A percentile compares a stretch with the other conserved stretches of the same genome.
phyloP scores from a whole-genome alignment of 495 filamentous ascomycete genomes.

The Aspergillus baeticus region DNA sequence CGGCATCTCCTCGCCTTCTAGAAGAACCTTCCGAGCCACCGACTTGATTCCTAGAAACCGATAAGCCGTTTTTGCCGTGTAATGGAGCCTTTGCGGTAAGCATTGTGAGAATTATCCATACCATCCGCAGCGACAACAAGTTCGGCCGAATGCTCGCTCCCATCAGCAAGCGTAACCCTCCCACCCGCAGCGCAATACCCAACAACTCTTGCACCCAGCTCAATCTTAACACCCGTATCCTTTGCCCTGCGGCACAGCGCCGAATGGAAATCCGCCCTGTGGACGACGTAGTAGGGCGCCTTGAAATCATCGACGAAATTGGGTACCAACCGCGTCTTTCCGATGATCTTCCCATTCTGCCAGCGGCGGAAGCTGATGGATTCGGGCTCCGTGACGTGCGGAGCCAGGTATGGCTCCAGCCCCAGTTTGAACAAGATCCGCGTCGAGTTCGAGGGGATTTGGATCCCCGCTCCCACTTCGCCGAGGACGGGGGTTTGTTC shows the following conservation, averaged over 20 bases:
- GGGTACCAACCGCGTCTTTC: constrained; percentile 34
- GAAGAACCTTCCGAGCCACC: constrained; percentile 26
- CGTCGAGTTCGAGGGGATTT: constrained; percentile 55
- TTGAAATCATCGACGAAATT: constrained; percentile 33
- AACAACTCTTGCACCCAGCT: constrained; percentile 23
- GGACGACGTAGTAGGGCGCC: constrained; percentile 44
- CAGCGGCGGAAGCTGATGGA: constrained; percentile 41
- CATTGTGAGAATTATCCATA: not conserved
- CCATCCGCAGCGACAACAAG: constrained; percentile 48
- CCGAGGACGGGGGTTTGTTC: constrained; percentile 41
- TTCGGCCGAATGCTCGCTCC: constrained; percentile 23
- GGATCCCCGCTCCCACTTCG: constrained; percentile 59
- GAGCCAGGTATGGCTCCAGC: constrained; percentile 30
- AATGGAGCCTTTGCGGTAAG: too few species aligned
- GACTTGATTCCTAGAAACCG: constrained; percentile 33
- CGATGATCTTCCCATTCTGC: constrained; percentile 39
- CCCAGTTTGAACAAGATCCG: constrained; percentile 45
- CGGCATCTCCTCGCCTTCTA: constrained; percentile 18
- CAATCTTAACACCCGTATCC: constrained; percentile 32
- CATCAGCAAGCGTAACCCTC: not conserved
- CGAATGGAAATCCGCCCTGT: constrained; percentile 42
- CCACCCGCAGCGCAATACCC: too few species aligned
- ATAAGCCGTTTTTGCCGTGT: not conserved
- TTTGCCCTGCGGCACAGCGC: constrained; percentile 30
- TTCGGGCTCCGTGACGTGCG: constrained; percentile 33